These are phyloP conservation scores for Trypanosomatidae sp. DNA, from an alignment of 208 protist species.

Conservation along the genomic window DNA sequence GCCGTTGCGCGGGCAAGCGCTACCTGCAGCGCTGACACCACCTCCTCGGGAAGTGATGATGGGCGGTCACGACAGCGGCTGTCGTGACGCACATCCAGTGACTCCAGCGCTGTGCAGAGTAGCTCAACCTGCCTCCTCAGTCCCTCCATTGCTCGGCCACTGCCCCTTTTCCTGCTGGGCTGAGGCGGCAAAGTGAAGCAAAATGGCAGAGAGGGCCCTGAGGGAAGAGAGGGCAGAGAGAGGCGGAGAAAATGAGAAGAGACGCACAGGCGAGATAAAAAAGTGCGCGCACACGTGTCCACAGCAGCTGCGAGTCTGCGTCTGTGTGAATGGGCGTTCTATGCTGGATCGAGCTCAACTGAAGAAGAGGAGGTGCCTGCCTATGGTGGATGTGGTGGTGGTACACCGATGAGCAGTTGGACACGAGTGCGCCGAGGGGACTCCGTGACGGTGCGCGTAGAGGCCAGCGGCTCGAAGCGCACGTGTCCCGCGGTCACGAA, in stretches of 20 bases:
- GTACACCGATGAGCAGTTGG: not conserved
- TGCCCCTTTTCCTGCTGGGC: not conserved
- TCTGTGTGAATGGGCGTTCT: not conserved
- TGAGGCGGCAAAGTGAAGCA: not conserved
- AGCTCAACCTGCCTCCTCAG: slow-evolving; percentile 44
- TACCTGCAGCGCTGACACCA: slow-evolving; percentile 39
- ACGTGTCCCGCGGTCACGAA: not conserved
- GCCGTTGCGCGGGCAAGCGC: slow-evolving; percentile 52
- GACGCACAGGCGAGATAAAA: not conserved
- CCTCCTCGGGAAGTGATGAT: slow-evolving; percentile 23
- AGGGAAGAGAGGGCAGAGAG: not conserved
- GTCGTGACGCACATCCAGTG: slow-evolving; percentile 23
- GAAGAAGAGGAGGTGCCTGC: not conserved
- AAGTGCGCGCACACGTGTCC: not conserved
- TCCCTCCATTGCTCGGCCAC: slow-evolving; percentile 32
- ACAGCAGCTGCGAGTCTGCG: too few species aligned
- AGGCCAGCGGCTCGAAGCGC: not conserved
- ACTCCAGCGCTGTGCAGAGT: slow-evolving; percentile 32
- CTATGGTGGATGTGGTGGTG: not conserved
- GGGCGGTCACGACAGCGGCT: not conserved
- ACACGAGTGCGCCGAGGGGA: not conserved
- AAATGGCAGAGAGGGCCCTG: not conserved
- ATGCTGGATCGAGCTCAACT: not conserved
- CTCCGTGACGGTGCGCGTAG: not conserved
- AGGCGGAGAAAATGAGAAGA: not conserved